Base-by-base conservation (phyloP, 441 rosid species). In the Adansonia madagascariensis region DNA sequence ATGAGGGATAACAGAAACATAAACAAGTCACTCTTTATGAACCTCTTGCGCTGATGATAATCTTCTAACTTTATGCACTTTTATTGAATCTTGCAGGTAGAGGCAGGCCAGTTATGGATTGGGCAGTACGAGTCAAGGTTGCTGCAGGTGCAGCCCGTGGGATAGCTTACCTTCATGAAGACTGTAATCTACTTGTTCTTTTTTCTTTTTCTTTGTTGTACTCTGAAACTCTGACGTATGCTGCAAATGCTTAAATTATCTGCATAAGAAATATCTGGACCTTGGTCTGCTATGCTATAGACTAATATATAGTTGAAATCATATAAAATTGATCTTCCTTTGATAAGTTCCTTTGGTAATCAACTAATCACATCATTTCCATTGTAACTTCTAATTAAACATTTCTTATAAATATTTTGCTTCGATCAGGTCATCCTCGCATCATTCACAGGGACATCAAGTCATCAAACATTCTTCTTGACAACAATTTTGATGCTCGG, bases 91-190 rank as follows among this genome's bases (percentile, higher is more conserved):
- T 60, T 76, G 81, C 80, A 89, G 93, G 75, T 80, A 84, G 84
- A 68, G 88, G 84, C 65, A 83, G 89, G 82, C 90, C 94, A 2
- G 90, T 87, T 75, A 84, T 95, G 92, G 92, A 89, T 76, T 95
- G 98, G 98, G 90, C 80, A 62, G 87, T 82, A 24, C 91, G 98
- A 62, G 92, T 94, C 41, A 93, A 81, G 86, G 88, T 91, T 56
- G 98, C 97, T 83, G 94, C 91, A 78, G 99, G 98, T 65, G 97
- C 97, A 67, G 97, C 98, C 80, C 98, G 92, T 68, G 99, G 98
- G 80, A 86, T 95, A 59, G 97, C 98, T 53, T 95, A 95, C 80
- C 91, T 95, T 22, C 99, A 95, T 72, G 98, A 95, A 89, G 97
- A 94, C 84, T 95, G 99, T 95, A 91, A 89, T 74, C 79, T 81